Evolutionary conservation across 208 protist genomes (phyloP).

Genomic region (Porcisia hertigi): DNA sequence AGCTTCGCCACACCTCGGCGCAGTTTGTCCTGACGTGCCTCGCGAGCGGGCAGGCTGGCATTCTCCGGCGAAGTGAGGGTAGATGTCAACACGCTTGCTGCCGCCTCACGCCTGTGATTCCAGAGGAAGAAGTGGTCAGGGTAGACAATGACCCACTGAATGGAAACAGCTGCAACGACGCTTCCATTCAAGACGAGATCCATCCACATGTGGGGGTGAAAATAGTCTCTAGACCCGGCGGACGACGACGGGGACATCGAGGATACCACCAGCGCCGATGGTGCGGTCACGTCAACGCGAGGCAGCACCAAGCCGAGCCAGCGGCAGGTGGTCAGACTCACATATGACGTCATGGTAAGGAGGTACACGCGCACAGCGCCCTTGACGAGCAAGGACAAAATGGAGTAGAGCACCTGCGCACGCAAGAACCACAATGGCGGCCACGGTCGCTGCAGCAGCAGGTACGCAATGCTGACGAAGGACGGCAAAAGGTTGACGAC

Average conservation of each 20-base stretch:
- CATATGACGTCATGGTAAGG: neutral
- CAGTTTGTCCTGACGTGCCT: neutral
- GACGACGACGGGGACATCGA: neutral
- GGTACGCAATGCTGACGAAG: slow-evolving; percentile 32
- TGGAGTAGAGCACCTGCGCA: slow-evolving; percentile 20
- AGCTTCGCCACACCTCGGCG: neutral
- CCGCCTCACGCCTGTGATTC: neutral
- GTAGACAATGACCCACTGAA: slow-evolving; percentile 27
- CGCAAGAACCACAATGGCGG: slow-evolving; percentile 34
- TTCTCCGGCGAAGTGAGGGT: neutral
- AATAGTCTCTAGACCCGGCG: neutral
- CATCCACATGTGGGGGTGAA: slow-evolving; percentile 9
- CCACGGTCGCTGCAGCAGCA: slow-evolving; percentile 42
- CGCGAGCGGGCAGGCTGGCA: neutral
- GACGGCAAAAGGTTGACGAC: slow-evolving; percentile 43
- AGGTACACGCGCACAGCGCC: slow-evolving; percentile 19
- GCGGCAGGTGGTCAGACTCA: slow-evolving; percentile 1
- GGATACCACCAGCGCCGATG: neutral
- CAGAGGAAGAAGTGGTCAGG: slow-evolving; percentile 8
- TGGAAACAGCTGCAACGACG: slow-evolving; percentile 7
- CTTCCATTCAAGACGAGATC: slow-evolving; percentile 20
- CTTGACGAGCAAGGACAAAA: slow-evolving; percentile 36
- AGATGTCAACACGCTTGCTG: neutral
- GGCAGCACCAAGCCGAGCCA: slow-evolving; percentile 12
- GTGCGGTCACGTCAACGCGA: neutral